Evolutionary conservation across 2,329 filamentous ascomycete species (phyloP), one percentile per base, ranked within the genome.

Genomic region (Fusarium poae): DNA sequence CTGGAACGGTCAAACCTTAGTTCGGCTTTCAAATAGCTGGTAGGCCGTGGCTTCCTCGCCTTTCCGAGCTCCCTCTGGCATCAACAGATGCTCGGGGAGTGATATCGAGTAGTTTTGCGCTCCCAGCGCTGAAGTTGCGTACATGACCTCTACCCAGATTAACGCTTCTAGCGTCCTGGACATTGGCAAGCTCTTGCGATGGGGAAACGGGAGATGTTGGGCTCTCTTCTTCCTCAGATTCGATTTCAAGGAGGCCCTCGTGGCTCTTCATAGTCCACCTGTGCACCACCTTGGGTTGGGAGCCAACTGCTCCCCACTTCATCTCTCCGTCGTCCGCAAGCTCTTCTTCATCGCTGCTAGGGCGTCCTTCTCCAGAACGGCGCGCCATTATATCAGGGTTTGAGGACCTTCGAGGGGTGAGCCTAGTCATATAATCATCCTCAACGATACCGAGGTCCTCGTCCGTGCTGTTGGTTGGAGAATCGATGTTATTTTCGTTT

Each of bases 61-160:
- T 78, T 74, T 70, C 74, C 51, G 63, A 74, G 54, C 76, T 77
- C 70, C 79, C 78, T 75, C 81, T 83, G 42, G 78, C 80, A 66
- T 89, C 88, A 15, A 80, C 78, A 23, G 87, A 90, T 44, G 77
- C 77, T 27, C 85, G 83, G 23, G 87, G 84, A 21, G 85, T 84
- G 46, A 94, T 84, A 50, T 94, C 89, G 50, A 96, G 81, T 52
- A 95, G 79, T 78, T 88, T 91, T 13, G 92, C 92, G 74, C 91
- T 94, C 50, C 92, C 92, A 44, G 91, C 91, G 74, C 91, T 94
- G 74, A 94, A 89, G 67, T 91, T 91, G 55, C 90, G 86, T 21
- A 83, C 87, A 72, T 94, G 91, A 12, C 85, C 83, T 72, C 84
- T 87, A 60, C 87, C 87, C 50, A 91, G 82, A 64, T 91, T 88